These are phyloP conservation scores for Podila verticillata DNA, from an alignment of 192 early-diverging fungal genomes.

Conservation along the genomic window DNA sequence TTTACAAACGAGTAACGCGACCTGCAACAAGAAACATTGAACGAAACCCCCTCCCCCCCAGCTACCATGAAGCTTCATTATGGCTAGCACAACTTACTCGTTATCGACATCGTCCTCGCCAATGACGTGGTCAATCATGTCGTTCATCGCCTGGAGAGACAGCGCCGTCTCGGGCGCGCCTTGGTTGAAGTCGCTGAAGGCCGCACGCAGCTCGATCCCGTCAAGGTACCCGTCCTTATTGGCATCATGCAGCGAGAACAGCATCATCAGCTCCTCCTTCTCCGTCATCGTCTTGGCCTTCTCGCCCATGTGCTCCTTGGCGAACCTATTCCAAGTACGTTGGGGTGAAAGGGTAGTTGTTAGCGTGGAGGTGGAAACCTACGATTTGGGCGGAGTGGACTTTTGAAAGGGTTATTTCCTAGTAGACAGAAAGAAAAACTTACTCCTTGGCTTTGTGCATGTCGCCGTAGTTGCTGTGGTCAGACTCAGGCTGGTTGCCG, in stretches of 20 bases:
- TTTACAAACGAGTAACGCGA: too few species aligned
- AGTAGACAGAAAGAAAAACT: conserved; percentile 1
- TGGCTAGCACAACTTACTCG: too few species aligned
- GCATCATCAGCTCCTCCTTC: conserved; percentile 73
- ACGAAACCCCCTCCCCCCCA: too few species aligned
- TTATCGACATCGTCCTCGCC: conserved; percentile 79
- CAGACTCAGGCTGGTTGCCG: conserved; percentile 34
- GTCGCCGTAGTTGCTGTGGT: conserved; percentile 67
- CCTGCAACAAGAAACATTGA: background rate
- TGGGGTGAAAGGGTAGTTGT: background rate
- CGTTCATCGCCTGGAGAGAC: conserved; percentile 60
- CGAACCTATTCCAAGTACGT: conserved; percentile 47
- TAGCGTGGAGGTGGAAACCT: background rate
- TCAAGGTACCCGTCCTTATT: conserved; percentile 80
- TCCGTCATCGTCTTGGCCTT: conserved; percentile 55
- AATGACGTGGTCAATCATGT: conserved; percentile 79
- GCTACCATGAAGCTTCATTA: too few species aligned
- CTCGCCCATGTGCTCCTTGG: conserved; percentile 64
- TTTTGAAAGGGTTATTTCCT: background rate
- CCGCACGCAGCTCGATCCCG: conserved; percentile 78
- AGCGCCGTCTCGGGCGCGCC: conserved; percentile 32
- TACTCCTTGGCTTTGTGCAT: conserved; percentile 57
- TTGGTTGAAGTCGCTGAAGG: conserved; percentile 58
- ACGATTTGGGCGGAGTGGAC: background rate
- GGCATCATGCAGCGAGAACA: conserved; percentile 78